A percentile compares a stretch with the other conserved stretches of the same genome.
Conservation (phyloP, 1,284 basidiomycete species). For the Earliella scabrosa region DNA sequence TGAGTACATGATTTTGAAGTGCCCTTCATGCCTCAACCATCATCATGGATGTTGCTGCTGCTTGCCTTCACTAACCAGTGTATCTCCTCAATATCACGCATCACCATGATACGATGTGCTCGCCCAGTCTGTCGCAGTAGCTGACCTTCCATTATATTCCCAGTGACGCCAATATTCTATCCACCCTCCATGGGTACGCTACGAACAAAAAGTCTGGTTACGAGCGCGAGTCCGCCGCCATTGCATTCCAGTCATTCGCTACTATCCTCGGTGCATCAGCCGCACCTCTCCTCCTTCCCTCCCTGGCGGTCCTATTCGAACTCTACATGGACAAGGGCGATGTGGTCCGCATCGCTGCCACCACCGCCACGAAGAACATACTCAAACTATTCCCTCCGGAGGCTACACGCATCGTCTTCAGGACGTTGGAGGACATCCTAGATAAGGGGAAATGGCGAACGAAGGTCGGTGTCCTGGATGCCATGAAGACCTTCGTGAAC, state of each 20-base stretch:
- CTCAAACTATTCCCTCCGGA: slow-evolving; percentile 88
- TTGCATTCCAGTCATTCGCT: slow-evolving; percentile 83
- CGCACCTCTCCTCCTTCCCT: slow-evolving; percentile 84
- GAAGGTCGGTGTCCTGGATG: slow-evolving; percentile 94
- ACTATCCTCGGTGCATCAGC: slow-evolving; percentile 74
- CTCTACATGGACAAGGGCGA: slow-evolving; percentile 96
- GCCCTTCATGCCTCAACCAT: too few species aligned
- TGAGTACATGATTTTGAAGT: too few species aligned
- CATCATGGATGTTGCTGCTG: too few species aligned
- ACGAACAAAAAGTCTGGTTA: slow-evolving; percentile 90
- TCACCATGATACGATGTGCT: too few species aligned
- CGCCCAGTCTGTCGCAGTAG: too few species aligned
- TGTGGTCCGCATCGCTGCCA: slow-evolving; percentile 85
- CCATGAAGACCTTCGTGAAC: slow-evolving; percentile 75
- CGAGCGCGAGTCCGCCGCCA: slow-evolving; percentile 91
- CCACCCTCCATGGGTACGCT: slow-evolving; percentile 73
- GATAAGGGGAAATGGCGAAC: slow-evolving; percentile 93
- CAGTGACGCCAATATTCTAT: slow-evolving; percentile 68
- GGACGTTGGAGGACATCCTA: slow-evolving; percentile 73
- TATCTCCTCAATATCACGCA: too few species aligned
- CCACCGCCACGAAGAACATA: slow-evolving; percentile 84
- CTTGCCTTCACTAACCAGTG: too few species aligned
- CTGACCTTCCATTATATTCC: slow-evolving; percentile 2
- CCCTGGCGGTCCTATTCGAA: slow-evolving; percentile 82
- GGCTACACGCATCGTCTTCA: slow-evolving; percentile 78